Evolutionary conservation across 805 yeast genomes (phyloP), one percentile per base, ranked within the genome.

Genomic region (Wickerhamomyces rabaulensis): DNA sequence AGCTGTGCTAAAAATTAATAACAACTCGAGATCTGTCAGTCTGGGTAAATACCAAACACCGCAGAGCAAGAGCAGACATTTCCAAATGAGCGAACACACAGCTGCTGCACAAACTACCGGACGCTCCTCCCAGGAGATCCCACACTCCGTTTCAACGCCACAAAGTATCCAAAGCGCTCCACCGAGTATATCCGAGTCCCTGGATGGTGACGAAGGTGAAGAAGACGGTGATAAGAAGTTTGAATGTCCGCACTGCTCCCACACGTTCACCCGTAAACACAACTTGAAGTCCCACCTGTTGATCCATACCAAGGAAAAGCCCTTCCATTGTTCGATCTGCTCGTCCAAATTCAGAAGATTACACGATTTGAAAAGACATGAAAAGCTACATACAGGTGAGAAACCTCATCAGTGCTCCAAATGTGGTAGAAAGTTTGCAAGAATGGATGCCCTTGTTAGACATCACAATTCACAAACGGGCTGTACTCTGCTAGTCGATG

Each of bases 351-450:
- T 87, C 62, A 73, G 94, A 49, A 71, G 95, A 41, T 74, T 79
- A 26, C 91, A 86, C 61, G 95, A 87, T 61, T 69, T 87, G 56
- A 84, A 80, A 57, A 73, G 95, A 44, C 95, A 87, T 57, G 78
- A 76, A 47, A 83, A 83, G 62, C 70, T 83, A 31, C 95, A 87
- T 58, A 77, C 89, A 0, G 92, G 92, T 20, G 88, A 80, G 52
- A 81, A 77, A 60, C 91, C 92, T 1, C 81, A 67, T 59, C 64
- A 60, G 38, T 87, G 95, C 61, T 66, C 65, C 17, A 68, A 69
- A 41, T 87, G 95, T 65, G 75, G 76, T 15, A 71, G 84, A 40
- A 66, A 71, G 38, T 87, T 87, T 65, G 87, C 92, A 1, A 67
- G 95, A 29, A 80, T 82, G 1, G 95, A 87, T 63, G 90, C 95